Conservation (phyloP, 345 rosid genomes). For the Lepidium sativum region DNA sequence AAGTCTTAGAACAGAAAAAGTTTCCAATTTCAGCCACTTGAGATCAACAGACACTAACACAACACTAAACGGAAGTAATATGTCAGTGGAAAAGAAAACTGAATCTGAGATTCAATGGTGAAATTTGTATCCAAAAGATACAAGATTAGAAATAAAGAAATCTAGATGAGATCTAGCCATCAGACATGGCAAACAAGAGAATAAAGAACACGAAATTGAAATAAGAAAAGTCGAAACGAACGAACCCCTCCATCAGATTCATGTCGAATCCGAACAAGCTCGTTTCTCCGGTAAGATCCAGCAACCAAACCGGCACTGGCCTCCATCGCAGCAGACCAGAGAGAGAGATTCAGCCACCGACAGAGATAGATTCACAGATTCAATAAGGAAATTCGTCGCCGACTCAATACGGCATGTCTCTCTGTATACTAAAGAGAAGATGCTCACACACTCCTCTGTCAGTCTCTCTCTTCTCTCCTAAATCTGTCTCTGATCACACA, state of each 20-base stretch:
- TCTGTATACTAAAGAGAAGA: not conserved
- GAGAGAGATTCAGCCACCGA: not conserved
- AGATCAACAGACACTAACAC: not conserved
- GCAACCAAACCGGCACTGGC: slow-evolving; percentile 95
- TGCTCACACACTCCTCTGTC: slow-evolving; percentile 9
- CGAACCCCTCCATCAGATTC: slow-evolving; percentile 97
- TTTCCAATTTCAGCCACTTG: slow-evolving; percentile 13
- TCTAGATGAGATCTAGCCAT: slow-evolving; percentile 4
- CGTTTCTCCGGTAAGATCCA: slow-evolving; percentile 96
- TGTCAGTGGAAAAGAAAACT: not conserved
- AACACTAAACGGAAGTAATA: not conserved
- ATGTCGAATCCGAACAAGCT: slow-evolving; percentile 94
- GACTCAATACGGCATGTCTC: slow-evolving; percentile 56
- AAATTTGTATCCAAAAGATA: not conserved
- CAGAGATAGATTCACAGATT: not conserved
- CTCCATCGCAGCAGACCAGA: slow-evolving; percentile 45
- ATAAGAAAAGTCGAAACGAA: not conserved
- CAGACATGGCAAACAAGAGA: not conserved
- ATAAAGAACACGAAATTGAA: not conserved
- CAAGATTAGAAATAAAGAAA: not conserved
- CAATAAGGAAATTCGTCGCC: slow-evolving; percentile 24
- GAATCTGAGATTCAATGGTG: slow-evolving; percentile 4
- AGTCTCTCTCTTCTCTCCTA: not conserved
- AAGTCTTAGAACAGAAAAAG: not conserved
- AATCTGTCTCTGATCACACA: not conserved